These are phyloP conservation scores for Fusarium vanettenii DNA, from an alignment of 2,329 filamentous ascomycete species.

Conservation along the genomic window DNA sequence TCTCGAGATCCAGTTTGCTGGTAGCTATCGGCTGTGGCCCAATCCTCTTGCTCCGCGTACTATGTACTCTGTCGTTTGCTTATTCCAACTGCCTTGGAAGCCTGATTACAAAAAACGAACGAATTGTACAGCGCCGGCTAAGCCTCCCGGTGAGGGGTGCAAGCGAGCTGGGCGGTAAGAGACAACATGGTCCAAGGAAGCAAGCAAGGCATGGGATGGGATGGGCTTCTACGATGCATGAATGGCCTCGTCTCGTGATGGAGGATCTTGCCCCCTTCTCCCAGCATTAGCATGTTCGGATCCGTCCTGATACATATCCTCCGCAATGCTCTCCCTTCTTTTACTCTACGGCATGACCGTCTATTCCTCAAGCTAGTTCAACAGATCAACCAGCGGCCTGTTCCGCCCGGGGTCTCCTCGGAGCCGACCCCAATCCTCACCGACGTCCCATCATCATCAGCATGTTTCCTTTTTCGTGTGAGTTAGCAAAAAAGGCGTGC, in stretches of 20 bases:
- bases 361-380: neutral
- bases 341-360: conserved; percentile 13
- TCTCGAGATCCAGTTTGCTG: neutral
- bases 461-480: conserved; percentile 9
- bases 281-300: neutral
- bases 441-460: conserved; percentile 18
- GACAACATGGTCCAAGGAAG: conserved; percentile 5
- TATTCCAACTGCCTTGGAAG: conserved; percentile 23
- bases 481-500: neutral
- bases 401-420: conserved; percentile 1
- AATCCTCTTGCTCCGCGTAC: conserved; percentile 23
- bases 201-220: neutral
- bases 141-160: conserved; percentile 38
- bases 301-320: neutral
- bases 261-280: neutral
- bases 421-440: conserved; percentile 20
- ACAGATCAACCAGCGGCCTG: neutral
- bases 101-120: conserved; percentile 16
- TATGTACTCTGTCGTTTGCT: conserved; percentile 6
- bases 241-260: conserved; percentile 9
- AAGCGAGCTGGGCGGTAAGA: conserved; percentile 33
- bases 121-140: conserved; percentile 32
- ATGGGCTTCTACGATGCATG: conserved; percentile 1
- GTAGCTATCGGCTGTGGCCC: neutral
- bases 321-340: neutral